Percentiles rank a stretch among this genome's conserved stretches.
Evolutionary conservation across 208 protist genomes (phyloP).

Genomic region (Trypanosoma rangeli): DNA sequence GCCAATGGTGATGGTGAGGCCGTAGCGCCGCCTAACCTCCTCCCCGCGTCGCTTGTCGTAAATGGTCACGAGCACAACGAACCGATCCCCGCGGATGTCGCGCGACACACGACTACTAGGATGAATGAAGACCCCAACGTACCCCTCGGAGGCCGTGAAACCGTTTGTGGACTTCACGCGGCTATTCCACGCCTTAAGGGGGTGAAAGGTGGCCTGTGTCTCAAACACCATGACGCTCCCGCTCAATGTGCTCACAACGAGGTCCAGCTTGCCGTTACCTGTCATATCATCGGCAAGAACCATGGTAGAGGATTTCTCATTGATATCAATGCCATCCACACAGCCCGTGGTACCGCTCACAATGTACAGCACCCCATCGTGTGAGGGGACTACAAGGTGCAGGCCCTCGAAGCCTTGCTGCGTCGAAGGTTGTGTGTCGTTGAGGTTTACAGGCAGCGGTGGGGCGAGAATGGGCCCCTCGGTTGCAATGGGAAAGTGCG

Average conservation of each 20-base stretch:
- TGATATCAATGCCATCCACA: slow-evolving; percentile 88
- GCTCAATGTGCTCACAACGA: slow-evolving; percentile 86
- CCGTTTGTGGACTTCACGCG: slow-evolving; percentile 80
- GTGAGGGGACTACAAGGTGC: slow-evolving; percentile 81
- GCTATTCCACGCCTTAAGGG: slow-evolving; percentile 78
- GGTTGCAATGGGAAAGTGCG: slow-evolving; percentile 75
- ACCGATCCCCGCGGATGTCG: slow-evolving; percentile 74
- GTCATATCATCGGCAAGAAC: slow-evolving; percentile 92
- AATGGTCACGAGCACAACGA: slow-evolving; percentile 70
- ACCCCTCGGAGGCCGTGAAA: slow-evolving; percentile 60
- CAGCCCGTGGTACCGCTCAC: slow-evolving; percentile 75
- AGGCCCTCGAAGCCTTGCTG: slow-evolving; percentile 28
- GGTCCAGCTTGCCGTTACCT: slow-evolving; percentile 86
- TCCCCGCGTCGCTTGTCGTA: slow-evolving; percentile 37
- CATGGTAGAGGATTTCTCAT: slow-evolving; percentile 86
- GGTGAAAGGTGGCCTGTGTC: slow-evolving; percentile 66
- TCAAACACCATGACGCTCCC: slow-evolving; percentile 89
- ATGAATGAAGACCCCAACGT: slow-evolving; percentile 77
- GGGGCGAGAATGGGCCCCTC: slow-evolving; percentile 72
- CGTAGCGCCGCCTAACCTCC: slow-evolving; percentile 41
- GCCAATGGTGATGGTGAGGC: slow-evolving; percentile 67
- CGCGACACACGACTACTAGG: slow-evolving; percentile 42
- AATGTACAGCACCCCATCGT: slow-evolving; percentile 90
- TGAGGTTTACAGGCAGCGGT: slow-evolving; percentile 67
- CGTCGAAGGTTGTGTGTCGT: slow-evolving; percentile 21